phyloP scores from a whole-genome alignment of 768 basidiomycete species.

The Tricholoma terreum region DNA sequence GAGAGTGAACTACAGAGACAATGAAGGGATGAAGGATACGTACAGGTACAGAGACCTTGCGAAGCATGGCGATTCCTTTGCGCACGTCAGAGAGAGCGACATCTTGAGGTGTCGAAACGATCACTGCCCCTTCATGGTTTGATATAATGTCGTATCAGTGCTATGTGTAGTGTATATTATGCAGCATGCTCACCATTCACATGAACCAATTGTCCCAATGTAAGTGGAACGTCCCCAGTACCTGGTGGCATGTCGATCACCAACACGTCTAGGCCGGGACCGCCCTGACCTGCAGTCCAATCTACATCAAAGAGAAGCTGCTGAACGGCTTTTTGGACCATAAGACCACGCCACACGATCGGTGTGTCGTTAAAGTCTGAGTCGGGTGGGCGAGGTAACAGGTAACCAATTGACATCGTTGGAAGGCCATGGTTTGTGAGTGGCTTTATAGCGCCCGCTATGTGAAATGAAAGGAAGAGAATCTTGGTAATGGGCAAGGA shows the following conservation, averaged over 20 bases:
- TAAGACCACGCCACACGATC: conserved; percentile 93
- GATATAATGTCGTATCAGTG: background rate
- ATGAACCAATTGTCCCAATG: conserved; percentile 80
- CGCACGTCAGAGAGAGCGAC: conserved; percentile 89
- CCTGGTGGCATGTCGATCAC: conserved; percentile 97
- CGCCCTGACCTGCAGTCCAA: conserved; percentile 53
- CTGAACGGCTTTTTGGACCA: conserved; percentile 98
- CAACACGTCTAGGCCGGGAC: conserved; percentile 70
- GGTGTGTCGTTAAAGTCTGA: conserved; percentile 64
- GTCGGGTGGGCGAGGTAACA: conserved; percentile 59
- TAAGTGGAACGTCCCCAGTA: conserved; percentile 93
- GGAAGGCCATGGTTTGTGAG: conserved; percentile 85
- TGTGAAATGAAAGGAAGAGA: background rate
- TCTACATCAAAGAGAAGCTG: conserved; percentile 96
- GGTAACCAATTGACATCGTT: conserved; percentile 97
- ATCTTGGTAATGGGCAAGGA: background rate
- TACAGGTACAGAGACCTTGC: conserved; percentile 85
- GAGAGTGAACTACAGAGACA: conserved; percentile 1
- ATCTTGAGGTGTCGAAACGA: conserved; percentile 95
- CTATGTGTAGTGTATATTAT: conserved; percentile 17
- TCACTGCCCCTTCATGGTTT: conserved; percentile 67
- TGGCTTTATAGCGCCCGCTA: conserved; percentile 78
- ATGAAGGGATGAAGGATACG: conserved; percentile 21
- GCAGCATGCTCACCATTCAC: conserved; percentile 66
- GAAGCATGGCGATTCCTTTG: conserved; percentile 91